Percentiles rank a stretch among this genome's conserved stretches.
Conservation (phyloP, 371 early-diverging fungal species). For the Batrachochytrium dendrobatidis region DNA sequence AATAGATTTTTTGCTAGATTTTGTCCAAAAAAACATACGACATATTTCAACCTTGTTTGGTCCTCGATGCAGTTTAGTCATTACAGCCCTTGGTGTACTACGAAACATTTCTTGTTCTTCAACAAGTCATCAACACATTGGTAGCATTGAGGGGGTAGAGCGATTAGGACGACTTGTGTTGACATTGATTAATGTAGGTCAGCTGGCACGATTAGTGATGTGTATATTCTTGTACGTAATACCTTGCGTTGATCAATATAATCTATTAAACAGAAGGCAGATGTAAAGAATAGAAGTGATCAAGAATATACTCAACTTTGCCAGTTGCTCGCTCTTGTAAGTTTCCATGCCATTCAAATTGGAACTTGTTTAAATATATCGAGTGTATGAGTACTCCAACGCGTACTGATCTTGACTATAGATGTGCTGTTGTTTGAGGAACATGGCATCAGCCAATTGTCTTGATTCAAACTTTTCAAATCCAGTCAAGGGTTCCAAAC, state of each 20-base stretch:
- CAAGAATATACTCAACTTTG: conserved; percentile 4
- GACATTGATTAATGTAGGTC: too few relatives aligned
- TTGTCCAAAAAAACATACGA: not conserved
- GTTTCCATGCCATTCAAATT: not conserved
- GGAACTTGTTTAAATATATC: not conserved
- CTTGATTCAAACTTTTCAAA: not conserved
- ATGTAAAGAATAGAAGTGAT: conserved; percentile 1
- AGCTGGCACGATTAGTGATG: not conserved
- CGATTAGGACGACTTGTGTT: too few relatives aligned
- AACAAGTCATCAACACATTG: not conserved
- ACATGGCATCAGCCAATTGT: conserved; percentile 8
- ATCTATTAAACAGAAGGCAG: not conserved
- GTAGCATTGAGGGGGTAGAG: not conserved
- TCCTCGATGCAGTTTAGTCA: conserved; percentile 6
- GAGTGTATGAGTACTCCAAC: conserved; percentile 12
- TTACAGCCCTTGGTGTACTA: conserved; percentile 12
- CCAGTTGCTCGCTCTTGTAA: conserved; percentile 16
- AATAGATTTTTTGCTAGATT: not conserved
- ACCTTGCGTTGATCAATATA: not conserved
- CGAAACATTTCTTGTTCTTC: conserved; percentile 12
- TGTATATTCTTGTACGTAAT: not conserved
- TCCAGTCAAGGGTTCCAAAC: not conserved
- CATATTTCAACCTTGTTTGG: not conserved
- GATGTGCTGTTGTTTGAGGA: conserved; percentile 13
- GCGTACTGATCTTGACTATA: not conserved